Evolutionary conservation across 2,329 filamentous ascomycete genomes (phyloP), one percentile per base, ranked within the genome.

Genomic region (Chaetomium sp.): DNA sequence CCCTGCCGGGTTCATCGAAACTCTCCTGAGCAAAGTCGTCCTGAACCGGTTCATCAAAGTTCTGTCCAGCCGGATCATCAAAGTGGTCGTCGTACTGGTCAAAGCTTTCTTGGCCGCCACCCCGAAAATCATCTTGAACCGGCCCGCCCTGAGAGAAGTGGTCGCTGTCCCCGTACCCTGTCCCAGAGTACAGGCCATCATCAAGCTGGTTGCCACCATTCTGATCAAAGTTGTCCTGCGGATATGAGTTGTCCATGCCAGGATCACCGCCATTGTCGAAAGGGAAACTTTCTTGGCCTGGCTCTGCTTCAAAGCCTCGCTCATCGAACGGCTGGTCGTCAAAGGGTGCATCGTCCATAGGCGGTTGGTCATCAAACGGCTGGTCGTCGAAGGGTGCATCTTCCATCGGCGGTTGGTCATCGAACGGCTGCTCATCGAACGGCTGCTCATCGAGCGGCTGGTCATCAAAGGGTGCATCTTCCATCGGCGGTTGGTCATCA

Each of bases 11-110:
- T 16, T 16, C 33, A 27, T 27, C 3, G 33, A 47, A 47, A 1
- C 10, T 25, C 7, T 54, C 16, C 13, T 49, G 25, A 1, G n/a
- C 38, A n/a, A 19, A 27, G 6, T 29, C 31, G 27, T 38, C 29
- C 13, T 56, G 53, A 21, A 10, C 13, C 6, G 38, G 19, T 1
- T 62, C 51, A 23, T 57, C 60, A 42, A 45, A 57, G 19, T 12
- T 42, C 54, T 62, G 42, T 35, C 6, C 21, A 25, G 35, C 51
- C 8, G 35, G n/a, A 7, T 21, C 25, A 1, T 8, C 12, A 25
- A 27, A 27, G 6, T 33, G 42, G 9, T 62, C 60, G 29, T 21
- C 53, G 29, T 56, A 50, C 60, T 38, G 53, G 21, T 49, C 38
- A 31, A 58, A 33, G 23, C 45, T 31, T 5, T 38, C 60, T 45